Base-by-base conservation (phyloP, 2,329 filamentous ascomycete genomes). In the Dactylellina parvicollis region DNA sequence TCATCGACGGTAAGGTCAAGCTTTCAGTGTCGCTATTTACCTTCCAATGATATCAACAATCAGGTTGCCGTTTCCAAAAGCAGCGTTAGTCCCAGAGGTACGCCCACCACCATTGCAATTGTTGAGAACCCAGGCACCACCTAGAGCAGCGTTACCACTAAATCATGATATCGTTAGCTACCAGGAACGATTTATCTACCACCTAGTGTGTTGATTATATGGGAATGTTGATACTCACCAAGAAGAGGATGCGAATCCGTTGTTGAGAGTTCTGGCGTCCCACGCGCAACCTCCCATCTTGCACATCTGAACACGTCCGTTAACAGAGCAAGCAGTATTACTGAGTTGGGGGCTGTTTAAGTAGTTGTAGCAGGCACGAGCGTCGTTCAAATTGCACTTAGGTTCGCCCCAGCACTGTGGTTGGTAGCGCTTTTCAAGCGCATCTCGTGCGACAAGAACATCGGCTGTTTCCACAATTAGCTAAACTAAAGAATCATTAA, bases 291-390 rank as follows among this genome's bases (percentile, higher is more conserved):
- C 52, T 8, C 62, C 62, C 30, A 44, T 28, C 32, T 36, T 67
- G 50, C 52, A 57, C 62, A 67, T 67, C 24, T 67, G 62, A 44
- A 67, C 44, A 4, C 22, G 20, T 16, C 62, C 62, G 2, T 22
- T 28, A 42, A 67, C 62, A 12, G 36, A 36, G 62, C 62, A 67
- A 4, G 42, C 55, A 20, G 22, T 57, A 24, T 26, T 28, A 24
- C 62, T 52, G 16, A 67, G n/a, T n/a, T n/a, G n/a, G n/a, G n/a
- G 46, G 62, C 62, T 67, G 62, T 67, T 67, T 52, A 67, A 67
- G 62, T 67, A 67, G 62, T 67, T 67, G 62, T 40, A 67, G 54
- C 62, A 57, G 38, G 62, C 62, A 34, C 34, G 52, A 30, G 62
- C 62, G 30, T 67, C 62, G 40, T 50, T 50, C 14, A 52, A 20